Percentiles rank a stretch among this genome's conserved stretches.
Conservation (phyloP, 768 basidiomycete genomes). For the Leccinum subtestaceum region DNA sequence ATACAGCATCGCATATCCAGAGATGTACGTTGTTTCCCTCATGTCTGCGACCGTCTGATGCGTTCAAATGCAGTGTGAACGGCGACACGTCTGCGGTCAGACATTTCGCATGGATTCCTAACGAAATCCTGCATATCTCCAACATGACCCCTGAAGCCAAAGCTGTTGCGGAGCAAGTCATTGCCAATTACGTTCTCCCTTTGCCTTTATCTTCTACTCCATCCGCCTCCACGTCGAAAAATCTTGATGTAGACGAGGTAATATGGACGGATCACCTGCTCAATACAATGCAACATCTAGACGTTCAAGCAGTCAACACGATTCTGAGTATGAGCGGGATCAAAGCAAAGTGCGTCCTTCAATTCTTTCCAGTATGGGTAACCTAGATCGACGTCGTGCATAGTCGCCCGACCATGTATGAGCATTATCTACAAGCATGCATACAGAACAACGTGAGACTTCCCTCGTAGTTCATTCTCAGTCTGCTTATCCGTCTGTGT, state of each 20-base stretch:
- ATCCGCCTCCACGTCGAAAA: conserved; percentile 43
- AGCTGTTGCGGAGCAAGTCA: conserved; percentile 62
- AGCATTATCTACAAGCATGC: conserved; percentile 70
- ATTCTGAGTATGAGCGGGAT: conserved; percentile 64
- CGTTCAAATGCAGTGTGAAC: conserved; percentile 57
- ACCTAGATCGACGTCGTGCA: conserved; percentile 3
- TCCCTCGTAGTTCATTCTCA: not conserved
- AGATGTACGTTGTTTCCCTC: conserved; percentile 66
- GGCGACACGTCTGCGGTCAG: conserved; percentile 66
- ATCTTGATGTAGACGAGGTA: conserved; percentile 65
- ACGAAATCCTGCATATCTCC: conserved; percentile 58
- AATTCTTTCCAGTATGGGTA: not conserved
- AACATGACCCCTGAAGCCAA: conserved; percentile 55
- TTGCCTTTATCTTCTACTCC: conserved; percentile 49
- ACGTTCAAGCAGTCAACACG: conserved; percentile 53
- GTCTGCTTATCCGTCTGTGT: conserved; percentile 1
- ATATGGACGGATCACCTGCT: conserved; percentile 86
- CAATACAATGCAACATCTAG: conserved; percentile 65
- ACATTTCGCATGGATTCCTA: conserved; percentile 94
- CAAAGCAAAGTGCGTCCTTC: conserved; percentile 48
- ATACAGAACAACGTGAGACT: conserved; percentile 79
- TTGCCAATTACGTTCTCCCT: conserved; percentile 80
- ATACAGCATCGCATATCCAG: conserved; percentile 79
- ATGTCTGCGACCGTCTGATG: conserved; percentile 3
- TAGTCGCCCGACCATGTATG: conserved; percentile 69